Evolutionary conservation across 2,329 filamentous ascomycete genomes (phyloP), one percentile per base, ranked within the genome.

Genomic region (Xylariaceae sp.): DNA sequence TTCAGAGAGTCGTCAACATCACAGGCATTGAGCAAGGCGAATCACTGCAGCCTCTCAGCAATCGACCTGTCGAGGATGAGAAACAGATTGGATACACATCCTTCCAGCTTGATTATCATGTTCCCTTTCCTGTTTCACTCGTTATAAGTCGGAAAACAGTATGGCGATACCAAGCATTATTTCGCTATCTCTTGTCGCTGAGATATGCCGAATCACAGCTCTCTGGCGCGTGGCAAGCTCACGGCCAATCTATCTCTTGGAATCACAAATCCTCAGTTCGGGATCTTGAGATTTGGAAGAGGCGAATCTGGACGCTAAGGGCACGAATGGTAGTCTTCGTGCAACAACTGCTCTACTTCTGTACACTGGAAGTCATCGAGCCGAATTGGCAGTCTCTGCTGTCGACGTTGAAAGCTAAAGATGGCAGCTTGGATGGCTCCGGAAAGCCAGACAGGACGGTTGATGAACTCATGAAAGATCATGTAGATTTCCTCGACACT

Each of bases 391-490:
- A 89, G 55, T 86, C 83, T 38, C 81, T 98, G 50, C 96, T 96
- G 89, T 82, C 85, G n/a, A 78, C 88, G 23, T 75, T 97, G 5
- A 85, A 84, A 71, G 79, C 73, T 8, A 77, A 76, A 49, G 77
- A 80, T 45, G 70, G 73, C 11, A 63, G 64, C 51, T 61, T 66
- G 46, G 63, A 74, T 52, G 70, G 69, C 6, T 63, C 64, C 7
- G 62, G 61, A 40, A 64, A 62, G 38, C 62, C 62, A n/a, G 62
- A 64, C 33, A 70, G 90, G 29, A 98, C 93, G 0, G 93, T 98
- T 1, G 93, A 98, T 61, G 90, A 97, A 69, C 71, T 98, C 62
- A 98, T 98, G 93, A 89, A 97, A 69, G 91, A 97, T 62, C 93
- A 98, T 68, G 91, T 98, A 49, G 93, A 97, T 68, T 98, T 98